A percentile compares a stretch with the other conserved stretches of the same genome.
These are phyloP conservation scores for Scleroderma bovista DNA, from an alignment of 768 basidiomycete genomes.

Conservation along the genomic window DNA sequence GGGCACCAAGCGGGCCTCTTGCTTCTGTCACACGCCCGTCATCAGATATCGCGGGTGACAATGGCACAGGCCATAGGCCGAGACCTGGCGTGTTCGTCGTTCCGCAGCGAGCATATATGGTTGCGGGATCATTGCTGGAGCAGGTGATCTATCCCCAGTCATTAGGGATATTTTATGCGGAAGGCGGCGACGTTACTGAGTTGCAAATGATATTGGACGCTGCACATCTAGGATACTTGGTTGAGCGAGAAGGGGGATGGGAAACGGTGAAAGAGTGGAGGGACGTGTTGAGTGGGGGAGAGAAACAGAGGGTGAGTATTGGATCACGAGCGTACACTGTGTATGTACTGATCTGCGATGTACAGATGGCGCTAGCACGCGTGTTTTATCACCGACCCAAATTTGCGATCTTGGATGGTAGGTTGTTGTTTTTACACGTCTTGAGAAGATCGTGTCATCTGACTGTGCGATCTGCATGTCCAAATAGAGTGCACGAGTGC, in stretches of 20 bases:
- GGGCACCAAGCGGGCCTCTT: conserved; percentile 54
- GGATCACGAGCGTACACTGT: neutral
- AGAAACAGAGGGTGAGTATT: conserved; percentile 78
- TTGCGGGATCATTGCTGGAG: conserved; percentile 79
- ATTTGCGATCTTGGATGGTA: conserved; percentile 84
- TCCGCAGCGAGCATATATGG: conserved; percentile 93
- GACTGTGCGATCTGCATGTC: too few species aligned
- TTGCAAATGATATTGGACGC: conserved; percentile 72
- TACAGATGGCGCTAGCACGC: conserved; percentile 88
- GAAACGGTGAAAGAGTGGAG: conserved; percentile 91
- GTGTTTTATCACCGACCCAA: conserved; percentile 84
- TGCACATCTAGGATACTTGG: conserved; percentile 81
- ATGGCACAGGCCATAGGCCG: conserved; percentile 27
- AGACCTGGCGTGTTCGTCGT: conserved; percentile 67
- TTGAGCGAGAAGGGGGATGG: conserved; percentile 87
- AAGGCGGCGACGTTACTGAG: conserved; percentile 54
- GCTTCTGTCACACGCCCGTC: conserved; percentile 30
- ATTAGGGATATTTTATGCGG: conserved; percentile 62
- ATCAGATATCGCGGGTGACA: conserved; percentile 22
- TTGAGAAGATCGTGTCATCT: neutral
- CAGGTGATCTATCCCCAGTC: conserved; percentile 90
- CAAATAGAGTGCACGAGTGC: conserved; percentile 85
- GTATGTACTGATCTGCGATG: conserved; percentile 4
- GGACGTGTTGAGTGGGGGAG: conserved; percentile 92
- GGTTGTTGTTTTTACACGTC: conserved; percentile 17